Conservation (phyloP, 2,329 filamentous ascomycete genomes). For the Penicillium sclerotiorum region DNA sequence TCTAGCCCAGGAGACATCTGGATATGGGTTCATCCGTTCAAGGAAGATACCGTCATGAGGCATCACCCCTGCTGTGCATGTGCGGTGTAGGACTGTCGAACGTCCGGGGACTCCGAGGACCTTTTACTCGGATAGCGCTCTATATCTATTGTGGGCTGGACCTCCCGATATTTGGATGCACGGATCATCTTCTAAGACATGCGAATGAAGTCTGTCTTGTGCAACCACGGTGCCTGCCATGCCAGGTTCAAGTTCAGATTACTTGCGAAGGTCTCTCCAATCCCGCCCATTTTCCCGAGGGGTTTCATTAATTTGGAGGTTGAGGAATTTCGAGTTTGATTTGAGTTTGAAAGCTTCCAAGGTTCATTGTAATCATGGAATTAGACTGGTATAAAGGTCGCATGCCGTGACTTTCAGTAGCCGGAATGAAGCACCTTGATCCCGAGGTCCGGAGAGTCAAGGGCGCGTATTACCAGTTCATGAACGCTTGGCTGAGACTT, state of each 20-base stretch:
- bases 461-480: conserved; percentile 9
- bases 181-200: conserved; percentile 14
- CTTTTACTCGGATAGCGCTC: background rate
- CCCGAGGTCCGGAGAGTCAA: background rate
- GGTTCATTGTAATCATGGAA: background rate
- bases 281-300: too few relatives aligned
- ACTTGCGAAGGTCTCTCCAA: too few relatives aligned
- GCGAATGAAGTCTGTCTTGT: conserved; percentile 10
- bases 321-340: background rate
- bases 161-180: background rate
- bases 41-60: too few relatives aligned
- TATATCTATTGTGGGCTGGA: background rate
- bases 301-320: too few relatives aligned
- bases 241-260: too few relatives aligned
- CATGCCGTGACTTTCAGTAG: too few relatives aligned
- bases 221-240: too few relatives aligned
- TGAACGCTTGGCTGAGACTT: background rate
- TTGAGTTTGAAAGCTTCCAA: background rate
- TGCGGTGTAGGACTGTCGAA: conserved; percentile 10
- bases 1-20: too few relatives aligned
- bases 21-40: too few relatives aligned
- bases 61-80: conserved; percentile 6
- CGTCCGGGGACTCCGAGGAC: background rate
- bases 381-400: too few relatives aligned
- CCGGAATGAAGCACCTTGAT: too few relatives aligned